Percentiles rank a stretch among this genome's conserved stretches.
Conservation (phyloP, 352 stramenopile species). For the Elongisporangium undulatum region DNA sequence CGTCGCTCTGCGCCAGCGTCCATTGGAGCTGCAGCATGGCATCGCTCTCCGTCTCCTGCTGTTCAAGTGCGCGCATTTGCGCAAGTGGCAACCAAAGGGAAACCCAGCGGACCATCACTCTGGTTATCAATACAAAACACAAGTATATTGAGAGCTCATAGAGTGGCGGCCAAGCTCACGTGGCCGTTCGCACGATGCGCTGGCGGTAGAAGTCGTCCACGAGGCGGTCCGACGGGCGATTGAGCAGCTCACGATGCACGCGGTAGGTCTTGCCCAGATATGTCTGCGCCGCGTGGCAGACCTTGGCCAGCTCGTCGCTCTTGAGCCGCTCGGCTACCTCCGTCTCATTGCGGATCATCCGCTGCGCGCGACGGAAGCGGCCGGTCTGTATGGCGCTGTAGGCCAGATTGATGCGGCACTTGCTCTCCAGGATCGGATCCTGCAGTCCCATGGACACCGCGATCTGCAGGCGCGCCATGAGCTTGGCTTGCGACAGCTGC, state of each 20-base stretch:
- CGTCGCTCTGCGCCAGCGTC: background rate
- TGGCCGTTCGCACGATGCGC: constrained; percentile 57
- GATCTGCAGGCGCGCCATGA: constrained; percentile 78
- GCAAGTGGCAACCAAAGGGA: background rate
- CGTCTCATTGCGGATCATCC: constrained; percentile 45
- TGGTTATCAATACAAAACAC: background rate
- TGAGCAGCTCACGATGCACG: constrained; percentile 50
- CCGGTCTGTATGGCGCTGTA: constrained; percentile 76
- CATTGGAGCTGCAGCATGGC: background rate
- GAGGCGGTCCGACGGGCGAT: constrained; percentile 17
- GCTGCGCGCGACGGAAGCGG: constrained; percentile 48
- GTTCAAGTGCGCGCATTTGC: background rate
- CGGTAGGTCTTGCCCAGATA: constrained; percentile 66
- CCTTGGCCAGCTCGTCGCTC: constrained; percentile 50
- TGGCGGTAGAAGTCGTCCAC: constrained; percentile 82
- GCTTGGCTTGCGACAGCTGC: constrained; percentile 63
- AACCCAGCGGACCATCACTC: background rate
- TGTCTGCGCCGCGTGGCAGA: constrained; percentile 56
- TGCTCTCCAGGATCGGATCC: constrained; percentile 74
- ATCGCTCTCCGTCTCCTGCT: background rate
- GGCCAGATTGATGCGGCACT: constrained; percentile 77
- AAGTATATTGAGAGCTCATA: background rate
- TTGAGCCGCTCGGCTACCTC: constrained; percentile 36
- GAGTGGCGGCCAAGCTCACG: constrained; percentile 17
- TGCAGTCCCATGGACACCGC: constrained; percentile 66